A percentile compares a stretch with the other conserved stretches of the same genome.
Evolutionary conservation across 176 grass and related monocot genomes (phyloP).

Genomic region (Calamus simplicifolius): DNA sequence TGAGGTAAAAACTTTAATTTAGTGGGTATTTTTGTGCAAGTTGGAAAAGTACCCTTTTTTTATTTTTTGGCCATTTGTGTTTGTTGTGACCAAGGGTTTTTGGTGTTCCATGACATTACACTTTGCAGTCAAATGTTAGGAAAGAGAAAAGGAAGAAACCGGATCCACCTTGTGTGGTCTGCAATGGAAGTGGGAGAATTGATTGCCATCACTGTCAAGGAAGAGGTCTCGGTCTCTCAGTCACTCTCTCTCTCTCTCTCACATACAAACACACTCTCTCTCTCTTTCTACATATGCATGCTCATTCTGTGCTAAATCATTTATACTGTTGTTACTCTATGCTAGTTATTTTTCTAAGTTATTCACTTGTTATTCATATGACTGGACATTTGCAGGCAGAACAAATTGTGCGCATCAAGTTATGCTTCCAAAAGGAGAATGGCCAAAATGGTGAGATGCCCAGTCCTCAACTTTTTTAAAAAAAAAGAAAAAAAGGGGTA

Average conservation of each 20-base stretch:
- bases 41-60: too few species aligned
- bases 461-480: not conserved
- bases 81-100: not conserved
- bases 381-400: conserved; percentile 36
- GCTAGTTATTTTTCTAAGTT: not conserved
- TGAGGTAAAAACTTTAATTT: too few species aligned
- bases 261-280: not conserved
- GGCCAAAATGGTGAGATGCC: conserved; percentile 54
- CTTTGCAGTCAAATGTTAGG: conserved; percentile 51
- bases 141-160: conserved; percentile 48
- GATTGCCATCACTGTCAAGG: conserved; percentile 51
- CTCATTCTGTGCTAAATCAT: not conserved
- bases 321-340: not conserved
- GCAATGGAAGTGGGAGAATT: conserved; percentile 48
- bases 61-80: not conserved
- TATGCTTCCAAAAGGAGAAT: conserved; percentile 66
- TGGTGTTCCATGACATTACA: too few species aligned
- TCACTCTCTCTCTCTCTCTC: not conserved
- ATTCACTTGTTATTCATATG: not conserved
- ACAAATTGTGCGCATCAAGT: conserved; percentile 33
- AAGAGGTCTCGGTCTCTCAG: conserved; percentile 30
- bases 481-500: too few species aligned
- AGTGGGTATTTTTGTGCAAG: too few species aligned
- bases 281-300: too few species aligned
- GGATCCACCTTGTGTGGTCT: conserved; percentile 46